Conservation (phyloP, 352 stramenopile genomes). For the Pythium volutum region DNA sequence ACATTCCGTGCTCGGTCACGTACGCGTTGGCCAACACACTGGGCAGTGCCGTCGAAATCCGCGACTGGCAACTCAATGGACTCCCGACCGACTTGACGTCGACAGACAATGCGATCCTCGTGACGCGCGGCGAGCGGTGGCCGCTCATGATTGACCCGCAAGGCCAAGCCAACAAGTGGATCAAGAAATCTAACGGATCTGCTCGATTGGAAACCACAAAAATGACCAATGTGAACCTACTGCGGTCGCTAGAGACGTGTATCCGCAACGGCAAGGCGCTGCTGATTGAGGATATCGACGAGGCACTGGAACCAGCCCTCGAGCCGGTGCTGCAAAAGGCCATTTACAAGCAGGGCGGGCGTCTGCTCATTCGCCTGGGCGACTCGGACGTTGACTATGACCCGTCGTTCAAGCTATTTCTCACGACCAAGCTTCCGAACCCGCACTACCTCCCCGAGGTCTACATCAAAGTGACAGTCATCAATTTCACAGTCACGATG, state of each 20-base stretch:
- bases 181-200: slow-evolving; percentile 85
- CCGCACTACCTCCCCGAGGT: slow-evolving; percentile 94
- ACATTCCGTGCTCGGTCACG: slow-evolving; percentile 67
- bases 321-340: slow-evolving; percentile 93
- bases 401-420: slow-evolving; percentile 81
- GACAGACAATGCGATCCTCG: slow-evolving; percentile 92
- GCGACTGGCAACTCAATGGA: slow-evolving; percentile 91
- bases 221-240: slow-evolving; percentile 90
- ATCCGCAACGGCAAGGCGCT: slow-evolving; percentile 90
- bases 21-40: slow-evolving; percentile 80
- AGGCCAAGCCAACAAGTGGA: slow-evolving; percentile 93
- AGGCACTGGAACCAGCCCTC: slow-evolving; percentile 89
- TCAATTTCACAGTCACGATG: slow-evolving; percentile 97
- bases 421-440: slow-evolving; percentile 93
- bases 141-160: slow-evolving; percentile 95
- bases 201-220: slow-evolving; percentile 80
- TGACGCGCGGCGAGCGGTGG: slow-evolving; percentile 89
- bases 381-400: slow-evolving; percentile 94
- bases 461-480: slow-evolving; percentile 96
- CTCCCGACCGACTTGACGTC: slow-evolving; percentile 91
- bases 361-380: slow-evolving; percentile 86
- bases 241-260: slow-evolving; percentile 89
- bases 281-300: slow-evolving; percentile 92
- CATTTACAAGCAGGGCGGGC: slow-evolving; percentile 90
- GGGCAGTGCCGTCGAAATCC: slow-evolving; percentile 88